Percentiles rank a stretch among this genome's conserved stretches.
phyloP scores from a whole-genome alignment of 441 rosid genomes.

The Brassica hybrid region DNA sequence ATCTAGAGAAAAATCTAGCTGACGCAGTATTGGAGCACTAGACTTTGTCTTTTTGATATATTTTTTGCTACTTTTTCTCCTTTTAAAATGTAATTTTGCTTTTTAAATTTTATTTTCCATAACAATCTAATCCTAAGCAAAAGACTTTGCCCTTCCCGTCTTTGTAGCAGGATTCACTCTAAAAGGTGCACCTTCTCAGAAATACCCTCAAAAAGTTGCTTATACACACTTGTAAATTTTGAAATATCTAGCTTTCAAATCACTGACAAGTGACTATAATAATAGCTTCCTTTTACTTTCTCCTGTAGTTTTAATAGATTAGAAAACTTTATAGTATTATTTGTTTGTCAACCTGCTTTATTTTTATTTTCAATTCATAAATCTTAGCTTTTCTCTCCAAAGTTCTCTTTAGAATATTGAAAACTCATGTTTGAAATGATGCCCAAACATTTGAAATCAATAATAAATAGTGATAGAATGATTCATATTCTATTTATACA shows the following conservation, averaged over 20 bases:
- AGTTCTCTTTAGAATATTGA: background rate
- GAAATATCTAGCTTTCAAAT: conserved; percentile 33
- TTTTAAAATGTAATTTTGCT: background rate
- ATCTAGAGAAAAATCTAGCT: background rate
- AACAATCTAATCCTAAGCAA: conserved; percentile 30
- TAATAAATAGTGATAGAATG: conserved; percentile 32
- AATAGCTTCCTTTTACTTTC: conserved; percentile 38
- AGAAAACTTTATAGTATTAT: conserved; percentile 19
- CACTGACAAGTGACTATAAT: conserved; percentile 28
- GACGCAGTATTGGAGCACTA: too few relatives aligned
- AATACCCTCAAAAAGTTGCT: conserved; percentile 30
- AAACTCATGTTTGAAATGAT: conserved; percentile 21
- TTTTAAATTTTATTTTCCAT: conserved; percentile 16
- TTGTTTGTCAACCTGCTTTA: conserved; percentile 24
- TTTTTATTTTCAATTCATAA: background rate
- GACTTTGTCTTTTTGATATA: conserved; percentile 14
- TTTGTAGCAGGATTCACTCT: conserved; percentile 25
- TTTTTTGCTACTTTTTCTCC: conserved; percentile 16
- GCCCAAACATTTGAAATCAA: too few relatives aligned
- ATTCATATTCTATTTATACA: conserved; percentile 15
- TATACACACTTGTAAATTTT: conserved; percentile 13
- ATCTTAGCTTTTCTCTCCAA: conserved; percentile 24
- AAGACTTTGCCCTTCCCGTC: conserved; percentile 31
- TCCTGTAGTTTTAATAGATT: conserved; percentile 28
- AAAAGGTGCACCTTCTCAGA: conserved; percentile 19